phyloP scores from a whole-genome alignment of 208 protist species.

The Leishmania turanica region DNA sequence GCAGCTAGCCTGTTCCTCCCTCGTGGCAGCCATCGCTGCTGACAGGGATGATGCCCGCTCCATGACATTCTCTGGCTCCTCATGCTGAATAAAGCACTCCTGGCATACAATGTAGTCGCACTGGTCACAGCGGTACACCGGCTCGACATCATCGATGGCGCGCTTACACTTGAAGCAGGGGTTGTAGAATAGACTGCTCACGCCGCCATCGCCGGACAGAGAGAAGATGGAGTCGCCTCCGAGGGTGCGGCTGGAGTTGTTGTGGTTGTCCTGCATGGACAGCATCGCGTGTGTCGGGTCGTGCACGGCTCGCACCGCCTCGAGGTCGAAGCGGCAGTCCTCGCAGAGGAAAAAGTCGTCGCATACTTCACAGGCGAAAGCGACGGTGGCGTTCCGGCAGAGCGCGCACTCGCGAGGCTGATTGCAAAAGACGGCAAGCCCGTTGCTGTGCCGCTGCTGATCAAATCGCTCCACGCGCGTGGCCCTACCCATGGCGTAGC shows the following conservation, averaged over 20 bases:
- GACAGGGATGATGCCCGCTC: constrained; percentile 1
- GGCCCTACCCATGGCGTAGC: not conserved
- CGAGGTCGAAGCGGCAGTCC: constrained; percentile 45
- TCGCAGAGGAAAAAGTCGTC: constrained; percentile 61
- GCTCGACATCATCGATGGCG: constrained; percentile 67
- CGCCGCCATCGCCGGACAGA: constrained; percentile 35
- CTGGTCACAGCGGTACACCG: constrained; percentile 69
- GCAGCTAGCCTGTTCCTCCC: not conserved
- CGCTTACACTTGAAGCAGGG: constrained; percentile 63
- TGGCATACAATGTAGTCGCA: constrained; percentile 76
- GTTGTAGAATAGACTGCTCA: constrained; percentile 76
- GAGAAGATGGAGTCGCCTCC: constrained; percentile 40
- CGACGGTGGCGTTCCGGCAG: constrained; percentile 46
- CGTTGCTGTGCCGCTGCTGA: constrained; percentile 12
- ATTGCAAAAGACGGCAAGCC: constrained; percentile 50
- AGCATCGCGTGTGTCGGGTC: constrained; percentile 48
- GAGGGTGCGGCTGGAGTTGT: constrained; percentile 49
- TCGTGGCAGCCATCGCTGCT: not conserved
- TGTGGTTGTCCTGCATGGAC: constrained; percentile 52
- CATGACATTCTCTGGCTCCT: constrained; percentile 12
- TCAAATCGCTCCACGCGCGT: not conserved
- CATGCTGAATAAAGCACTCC: constrained; percentile 40
- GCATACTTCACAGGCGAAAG: constrained; percentile 59
- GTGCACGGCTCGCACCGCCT: constrained; percentile 30
- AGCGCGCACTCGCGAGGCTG: constrained; percentile 48